phyloP scores from a whole-genome alignment of 495 filamentous ascomycete genomes.

The Podospora australis region DNA sequence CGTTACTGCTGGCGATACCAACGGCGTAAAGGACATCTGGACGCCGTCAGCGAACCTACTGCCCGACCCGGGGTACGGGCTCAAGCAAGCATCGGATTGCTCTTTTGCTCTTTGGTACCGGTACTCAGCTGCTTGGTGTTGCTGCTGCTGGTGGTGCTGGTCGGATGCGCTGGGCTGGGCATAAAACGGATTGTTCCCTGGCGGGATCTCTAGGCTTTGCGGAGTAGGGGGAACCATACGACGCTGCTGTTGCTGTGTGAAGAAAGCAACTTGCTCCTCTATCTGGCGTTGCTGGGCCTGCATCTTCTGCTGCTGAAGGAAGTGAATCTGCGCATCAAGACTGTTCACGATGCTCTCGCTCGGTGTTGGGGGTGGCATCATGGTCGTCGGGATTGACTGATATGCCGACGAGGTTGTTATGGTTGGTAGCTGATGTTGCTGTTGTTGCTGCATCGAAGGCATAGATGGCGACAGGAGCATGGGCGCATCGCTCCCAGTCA shows the following conservation, averaged over 20 bases:
- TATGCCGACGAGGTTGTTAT: slow-evolving; percentile 40
- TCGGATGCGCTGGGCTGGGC: slow-evolving; percentile 38
- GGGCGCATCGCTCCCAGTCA: slow-evolving; percentile 40
- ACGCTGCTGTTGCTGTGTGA: slow-evolving; percentile 49
- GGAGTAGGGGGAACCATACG: slow-evolving; percentile 83
- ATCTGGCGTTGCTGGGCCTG: slow-evolving; percentile 48
- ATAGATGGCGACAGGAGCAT: slow-evolving; percentile 35
- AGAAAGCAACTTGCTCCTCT: slow-evolving; percentile 49
- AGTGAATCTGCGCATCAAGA: slow-evolving; percentile 56
- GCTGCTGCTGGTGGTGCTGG: slow-evolving; percentile 49
- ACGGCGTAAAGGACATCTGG: slow-evolving; percentile 84
- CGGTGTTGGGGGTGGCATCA: slow-evolving; percentile 37
- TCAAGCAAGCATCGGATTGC: slow-evolving; percentile 66
- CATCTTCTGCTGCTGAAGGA: slow-evolving; percentile 54
- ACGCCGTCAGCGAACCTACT: slow-evolving; percentile 24
- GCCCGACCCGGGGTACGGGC: slow-evolving; percentile 3
- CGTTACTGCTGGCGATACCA: slow-evolving; percentile 91
- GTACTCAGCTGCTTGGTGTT: slow-evolving; percentile 60
- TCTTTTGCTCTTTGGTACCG: slow-evolving; percentile 63
- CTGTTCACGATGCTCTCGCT: slow-evolving; percentile 42
- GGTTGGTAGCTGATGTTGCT: slow-evolving; percentile 43
- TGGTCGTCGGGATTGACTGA: slow-evolving; percentile 33
- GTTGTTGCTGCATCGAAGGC: slow-evolving; percentile 37
- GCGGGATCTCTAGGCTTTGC: slow-evolving; percentile 84
- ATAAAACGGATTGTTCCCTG: slow-evolving; percentile 51